Base-by-base conservation (phyloP, 169 alveolate genomes). In the Plasmodium knowlesi region DNA sequence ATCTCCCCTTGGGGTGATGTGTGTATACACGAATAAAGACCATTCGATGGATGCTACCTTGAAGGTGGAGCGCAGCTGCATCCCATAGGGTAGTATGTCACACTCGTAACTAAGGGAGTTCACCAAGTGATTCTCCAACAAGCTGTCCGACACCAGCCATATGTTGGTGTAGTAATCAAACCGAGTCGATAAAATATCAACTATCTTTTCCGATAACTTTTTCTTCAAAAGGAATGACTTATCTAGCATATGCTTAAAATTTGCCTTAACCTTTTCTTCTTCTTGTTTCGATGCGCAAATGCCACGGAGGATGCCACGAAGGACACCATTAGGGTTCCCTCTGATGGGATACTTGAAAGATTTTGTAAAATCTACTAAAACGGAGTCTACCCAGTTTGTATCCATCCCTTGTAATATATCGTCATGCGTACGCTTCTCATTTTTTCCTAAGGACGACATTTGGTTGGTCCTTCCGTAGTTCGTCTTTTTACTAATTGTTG, bases 1-100 rank as follows among this genome's bases (percentile, higher is more conserved):
- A 32, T 32, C 39, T n/a, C 57, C 57, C 57, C 10, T 46, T 16
- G 57, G 9, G n/a, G n/a, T n/a, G n/a, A n/a, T n/a, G n/a, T n/a
- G n/a, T n/a, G n/a, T n/a, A n/a, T 41, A 12, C 30, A 19, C 9
- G 53, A 25, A 8, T n/a, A 22, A 16, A 16, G 14, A 19, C 39
- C 10, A 16, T 73, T 10, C 41, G 19, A 0, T 10, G 14, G 74
- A 14, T 0, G 10, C 14, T 83, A 83, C 92, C 82, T 83, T 83
- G 82, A 30, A 83, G 5, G 92, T 61, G 19, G 92, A 83, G 25
- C 30, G 81, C 0, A 83, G 71, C 32, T 83, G 92, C 81, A 83
- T 83, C 67, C 92, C 92, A n/a, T 34, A 83, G 19, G 92, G 92
- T 0, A 83, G 32, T 3, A 83, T 83, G 37, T 83, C 92, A 61